Base-by-base conservation (phyloP, 441 rosid species). In the Lepidium campestre region DNA sequence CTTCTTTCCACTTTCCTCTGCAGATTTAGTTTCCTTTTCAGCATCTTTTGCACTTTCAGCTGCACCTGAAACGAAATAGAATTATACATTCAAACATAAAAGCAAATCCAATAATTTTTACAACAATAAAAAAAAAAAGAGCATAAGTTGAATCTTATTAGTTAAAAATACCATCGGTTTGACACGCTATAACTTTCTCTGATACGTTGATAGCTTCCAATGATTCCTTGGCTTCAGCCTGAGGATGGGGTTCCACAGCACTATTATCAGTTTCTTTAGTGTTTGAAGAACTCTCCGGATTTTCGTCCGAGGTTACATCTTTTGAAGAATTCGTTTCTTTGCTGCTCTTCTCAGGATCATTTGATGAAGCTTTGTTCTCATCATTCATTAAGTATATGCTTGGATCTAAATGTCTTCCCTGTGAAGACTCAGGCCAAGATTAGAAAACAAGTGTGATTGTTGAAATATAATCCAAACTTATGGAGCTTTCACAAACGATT, bases 351-450 rank as follows among this genome's bases (percentile, higher is more conserved):
- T 76, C 83, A 32, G 86, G 69, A 17, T 77, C 57, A 60, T 72
- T 74, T 41, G 80, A 71, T 47, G 90, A 70, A 44, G 73, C 42
- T 81, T 90, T 91, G 66, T 79, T 82, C 60, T 86, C 98, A 45
- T 95, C 98, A 54, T 94, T 96, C 88, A 90, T 91, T 63, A 95
- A 79, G 81, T 95, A 95, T 55, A 95, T 95, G 82, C 94, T 95
- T 67, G 98, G 99, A 70, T 95, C 98, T 81, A 95, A 79, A 88
- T 95, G 97, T 77, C 88, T 79, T 50, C 99, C 99, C 99, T 95
- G 78, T 19, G 65, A 78, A 71, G 41, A 75, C 70, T 61, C 22
- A 29, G 4, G 48, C 65, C 35, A 78, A 44, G 14, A 9, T 47
- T 29, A 59, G 46, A 29, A 15, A 60, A 39, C 49, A 19, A 52